Base-by-base conservation (phyloP, 1,139 yeast species). In the Magnusiomyces clavatus region DNA sequence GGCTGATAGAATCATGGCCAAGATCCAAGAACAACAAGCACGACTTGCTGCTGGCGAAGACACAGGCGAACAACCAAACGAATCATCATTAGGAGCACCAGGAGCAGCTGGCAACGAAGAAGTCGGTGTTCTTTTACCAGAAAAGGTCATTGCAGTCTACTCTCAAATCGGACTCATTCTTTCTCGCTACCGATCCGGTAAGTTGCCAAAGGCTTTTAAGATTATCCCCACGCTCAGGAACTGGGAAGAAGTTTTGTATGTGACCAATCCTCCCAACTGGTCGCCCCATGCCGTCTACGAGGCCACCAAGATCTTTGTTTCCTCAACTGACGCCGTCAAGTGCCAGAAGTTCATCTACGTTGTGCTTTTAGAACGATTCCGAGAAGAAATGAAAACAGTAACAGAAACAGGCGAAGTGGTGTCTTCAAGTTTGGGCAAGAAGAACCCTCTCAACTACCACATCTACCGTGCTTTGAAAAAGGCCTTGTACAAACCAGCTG, bases 241-340 rank as follows among this genome's bases (percentile, higher is more conserved):
- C 69, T 92, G 99, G 99, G 89, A 89, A 66, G 97, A 92, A 67
- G 86, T 94, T 39, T 73, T 92, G 42, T 90, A 82, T 63, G 97
- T 92, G 34, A 90, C 98, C 2, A 81, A 87, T 60, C 98, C 98
- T 11, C 88, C 82, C 56, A 73, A 76, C 35, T 92, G 99, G 99
- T 86, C 97, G 6, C 92, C 97, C n/a, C 94, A 90, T 65, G 96
- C 95, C 2, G 83, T 86, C 1, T 92, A 85, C 65, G 97, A 94
- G 68, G 98, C 97, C 2, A 88, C 98, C 11, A 87, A 89, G 67
- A 72, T 92, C 48, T 90, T 94, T 69, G 95, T 92, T 1, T 89
- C 97, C 14, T 89, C 88, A 62, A 77, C 92, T 65, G 82, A 82
- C 54, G 86, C 97, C 12, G 79, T 80, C 58, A 95, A 92, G 68